phyloP scores from a whole-genome alignment of 139 green algal genomes.

The Chlorella vulgaris region DNA sequence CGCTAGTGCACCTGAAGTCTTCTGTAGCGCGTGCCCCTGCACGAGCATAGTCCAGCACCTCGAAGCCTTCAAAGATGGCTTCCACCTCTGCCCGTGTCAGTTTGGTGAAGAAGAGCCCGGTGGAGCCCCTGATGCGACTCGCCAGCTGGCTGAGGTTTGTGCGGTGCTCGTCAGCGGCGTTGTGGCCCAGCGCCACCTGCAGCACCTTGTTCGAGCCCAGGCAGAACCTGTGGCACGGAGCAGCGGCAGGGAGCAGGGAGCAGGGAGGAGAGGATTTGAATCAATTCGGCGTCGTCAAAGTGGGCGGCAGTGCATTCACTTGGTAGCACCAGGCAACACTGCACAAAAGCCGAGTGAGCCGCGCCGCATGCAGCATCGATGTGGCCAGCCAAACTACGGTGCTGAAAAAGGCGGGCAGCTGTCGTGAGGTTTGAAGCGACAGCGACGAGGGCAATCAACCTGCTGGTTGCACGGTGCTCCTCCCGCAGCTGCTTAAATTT shows the following conservation, averaged over 20 bases:
- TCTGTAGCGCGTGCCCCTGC: conserved; percentile 75
- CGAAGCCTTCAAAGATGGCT: conserved; percentile 52
- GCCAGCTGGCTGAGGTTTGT: conserved; percentile 66
- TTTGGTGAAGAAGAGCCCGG: conserved; percentile 92
- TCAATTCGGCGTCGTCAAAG: not conserved
- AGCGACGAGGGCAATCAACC: conserved; percentile 39
- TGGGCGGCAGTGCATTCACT: too few species aligned
- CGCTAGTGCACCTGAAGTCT: conserved; percentile 74
- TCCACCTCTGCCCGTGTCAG: conserved; percentile 59
- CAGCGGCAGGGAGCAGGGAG: not conserved
- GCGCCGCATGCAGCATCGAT: too few species aligned
- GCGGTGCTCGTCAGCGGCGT: conserved; percentile 78
- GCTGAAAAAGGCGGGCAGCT: not conserved
- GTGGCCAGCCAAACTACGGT: not conserved
- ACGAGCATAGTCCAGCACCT: conserved; percentile 87
- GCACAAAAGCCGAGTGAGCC: too few species aligned
- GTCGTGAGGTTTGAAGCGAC: not conserved
- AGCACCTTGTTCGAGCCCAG: conserved; percentile 91
- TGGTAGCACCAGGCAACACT: too few species aligned
- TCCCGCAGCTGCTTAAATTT: conserved; percentile 93
- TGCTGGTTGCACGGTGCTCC: conserved; percentile 71
- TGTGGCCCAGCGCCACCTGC: conserved; percentile 86
- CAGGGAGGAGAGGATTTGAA: not conserved
- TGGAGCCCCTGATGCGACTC: conserved; percentile 70
- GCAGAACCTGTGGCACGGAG: conserved; percentile 75